phyloP scores from a whole-genome alignment of 345 rosid genomes.

The Sisymbrium irio region DNA sequence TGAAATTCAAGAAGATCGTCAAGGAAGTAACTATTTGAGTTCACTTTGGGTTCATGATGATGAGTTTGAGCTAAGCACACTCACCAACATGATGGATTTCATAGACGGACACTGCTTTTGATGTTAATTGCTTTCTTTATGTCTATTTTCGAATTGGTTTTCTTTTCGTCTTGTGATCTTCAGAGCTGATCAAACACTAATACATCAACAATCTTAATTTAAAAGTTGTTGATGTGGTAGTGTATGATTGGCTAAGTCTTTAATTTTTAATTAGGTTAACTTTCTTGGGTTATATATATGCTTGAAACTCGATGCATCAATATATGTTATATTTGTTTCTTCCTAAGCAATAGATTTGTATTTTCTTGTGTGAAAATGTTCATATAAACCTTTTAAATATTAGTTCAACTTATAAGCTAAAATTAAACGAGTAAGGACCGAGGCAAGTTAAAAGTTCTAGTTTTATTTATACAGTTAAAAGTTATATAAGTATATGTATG shows the following conservation, averaged over 20 bases:
- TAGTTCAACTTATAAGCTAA: background rate
- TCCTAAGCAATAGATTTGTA: background rate
- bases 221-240: conserved; percentile 36
- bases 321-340: background rate
- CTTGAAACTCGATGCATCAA: conserved; percentile 8
- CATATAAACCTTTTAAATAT: background rate
- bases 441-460: background rate
- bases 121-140: conserved; percentile 2
- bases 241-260: conserved; percentile 35
- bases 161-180: conserved; percentile 11
- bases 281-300: conserved; percentile 21
- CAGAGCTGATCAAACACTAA: conserved; percentile 34
- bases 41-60: conserved; percentile 48
- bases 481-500: too few species aligned
- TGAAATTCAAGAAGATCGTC: conserved; percentile 26
- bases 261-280: conserved; percentile 6
- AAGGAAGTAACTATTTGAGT: conserved; percentile 31
- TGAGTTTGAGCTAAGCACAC: conserved; percentile 40
- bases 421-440: background rate
- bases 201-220: conserved; percentile 33
- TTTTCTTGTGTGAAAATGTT: background rate
- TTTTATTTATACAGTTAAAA: background rate
- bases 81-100: conserved; percentile 43
- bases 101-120: conserved; percentile 40
- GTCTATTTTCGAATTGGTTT: conserved; percentile 2